phyloP scores from a whole-genome alignment of 2,329 filamentous ascomycete species.

The Microascus cirrosus region DNA sequence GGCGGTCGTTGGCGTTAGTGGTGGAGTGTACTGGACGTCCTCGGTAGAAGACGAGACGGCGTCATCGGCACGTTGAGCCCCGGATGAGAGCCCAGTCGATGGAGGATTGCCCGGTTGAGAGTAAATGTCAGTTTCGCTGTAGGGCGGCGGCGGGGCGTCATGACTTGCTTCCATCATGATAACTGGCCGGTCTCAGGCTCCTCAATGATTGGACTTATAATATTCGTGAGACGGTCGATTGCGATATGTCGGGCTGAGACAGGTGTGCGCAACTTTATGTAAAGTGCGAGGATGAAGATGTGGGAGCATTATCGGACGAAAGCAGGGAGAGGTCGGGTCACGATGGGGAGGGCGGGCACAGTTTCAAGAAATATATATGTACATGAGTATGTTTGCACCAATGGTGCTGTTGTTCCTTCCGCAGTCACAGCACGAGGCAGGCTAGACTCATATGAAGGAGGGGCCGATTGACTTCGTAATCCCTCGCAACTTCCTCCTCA shows the following conservation, averaged over 20 bases:
- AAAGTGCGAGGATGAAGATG: not conserved
- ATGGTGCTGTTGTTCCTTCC: too few species aligned
- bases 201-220: not conserved
- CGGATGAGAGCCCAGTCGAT: slow-evolving; percentile 12
- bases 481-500: too few species aligned
- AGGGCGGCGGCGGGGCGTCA: slow-evolving; percentile 41
- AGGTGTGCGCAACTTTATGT: not conserved
- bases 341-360: too few species aligned
- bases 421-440: too few species aligned
- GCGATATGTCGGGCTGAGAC: not conserved
- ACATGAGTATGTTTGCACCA: too few species aligned
- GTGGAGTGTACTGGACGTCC: slow-evolving; percentile 39
- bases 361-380: too few species aligned
- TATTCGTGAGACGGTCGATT: not conserved
- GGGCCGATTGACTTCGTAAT: too few species aligned
- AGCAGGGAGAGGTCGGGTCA: too few species aligned
- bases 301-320: not conserved
- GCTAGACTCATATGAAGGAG: too few species aligned
- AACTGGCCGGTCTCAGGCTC: not conserved
- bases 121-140: slow-evolving; percentile 45
- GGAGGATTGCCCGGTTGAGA: slow-evolving; percentile 25
- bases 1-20: slow-evolving; percentile 30
- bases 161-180: slow-evolving; percentile 6
- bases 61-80: slow-evolving; percentile 3
- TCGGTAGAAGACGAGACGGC: slow-evolving; percentile 26